Evolutionary conservation across 176 grass and related monocot species (phyloP), one percentile per base, ranked within the genome.

Genomic region (Leersia perrieri): DNA sequence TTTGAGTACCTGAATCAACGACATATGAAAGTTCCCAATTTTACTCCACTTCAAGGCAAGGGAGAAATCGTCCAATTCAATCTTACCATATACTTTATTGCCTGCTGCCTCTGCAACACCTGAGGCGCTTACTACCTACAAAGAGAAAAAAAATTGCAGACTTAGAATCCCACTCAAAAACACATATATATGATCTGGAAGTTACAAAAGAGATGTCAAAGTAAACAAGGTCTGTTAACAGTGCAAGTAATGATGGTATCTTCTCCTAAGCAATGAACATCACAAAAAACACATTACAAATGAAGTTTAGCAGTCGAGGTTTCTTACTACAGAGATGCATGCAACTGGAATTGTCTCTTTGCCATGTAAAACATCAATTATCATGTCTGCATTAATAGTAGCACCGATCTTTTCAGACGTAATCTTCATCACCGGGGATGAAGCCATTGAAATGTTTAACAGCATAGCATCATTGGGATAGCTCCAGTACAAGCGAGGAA

Each of bases 401-500:
- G 86, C 86, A 79, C 84, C 83, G 39, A 98, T 73, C 11, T 82
- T 91, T 74, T 98, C 90, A 79, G 88, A 51, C 35, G 75, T 88
- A 87, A 98, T 87, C 61, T 42, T 57, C 66, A 98, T 81, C 15
- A 80, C 38, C 61, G 96, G 96, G 82, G 92, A 47, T 87, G 96
- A 95, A 72, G 90, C 70, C 83, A 98, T 78, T 2, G 96, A 98
- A 84, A 98, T 91, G 60, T 98, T 93, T 69, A 98, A 40, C 55
- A 78, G 33, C 92, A 98, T 98, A 33, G 90, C 74, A 51, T 95
- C 96, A 89, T 98, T 98, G 72, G 96, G 96, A 28, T 95, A 98
- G 79, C 70, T 93, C 79, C 80, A 79, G 78, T 98, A 98, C 25
- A 98, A 87, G 28, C 88, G 86, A 63, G 96, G 96, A 78, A 98